Conservation (phyloP, 1,139 yeast genomes). For the Taphrina deformans region DNA sequence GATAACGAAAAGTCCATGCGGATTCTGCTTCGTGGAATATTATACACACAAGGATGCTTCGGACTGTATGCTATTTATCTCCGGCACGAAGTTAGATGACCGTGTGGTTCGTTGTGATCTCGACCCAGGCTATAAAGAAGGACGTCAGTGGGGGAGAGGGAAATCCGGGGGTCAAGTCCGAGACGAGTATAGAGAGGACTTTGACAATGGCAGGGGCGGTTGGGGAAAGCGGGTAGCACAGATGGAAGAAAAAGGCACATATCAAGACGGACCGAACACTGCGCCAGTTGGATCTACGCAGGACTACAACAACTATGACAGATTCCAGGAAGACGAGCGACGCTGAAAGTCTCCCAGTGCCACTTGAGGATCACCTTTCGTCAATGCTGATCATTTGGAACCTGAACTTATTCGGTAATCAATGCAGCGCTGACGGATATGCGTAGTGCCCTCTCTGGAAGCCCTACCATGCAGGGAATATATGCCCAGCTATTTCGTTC, state of each 20-base stretch:
- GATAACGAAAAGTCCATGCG: slow-evolving; percentile 86
- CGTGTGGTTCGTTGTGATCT: slow-evolving; percentile 76
- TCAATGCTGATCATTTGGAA: no score
- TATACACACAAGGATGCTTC: slow-evolving; percentile 66
- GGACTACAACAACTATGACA: slow-evolving; percentile 18
- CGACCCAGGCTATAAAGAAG: slow-evolving; percentile 93
- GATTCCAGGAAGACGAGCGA: slow-evolving; percentile 20
- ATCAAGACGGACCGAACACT: slow-evolving; percentile 23
- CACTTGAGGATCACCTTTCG: no score
- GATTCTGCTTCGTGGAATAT: slow-evolving; percentile 88
- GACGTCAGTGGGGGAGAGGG: slow-evolving; percentile 93
- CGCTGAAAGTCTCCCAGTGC: no score
- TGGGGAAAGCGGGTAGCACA: slow-evolving; percentile 45
- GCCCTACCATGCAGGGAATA: no score
- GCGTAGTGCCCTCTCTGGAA: no score
- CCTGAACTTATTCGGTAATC: no score
- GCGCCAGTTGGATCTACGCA: slow-evolving; percentile 27
- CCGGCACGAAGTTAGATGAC: slow-evolving; percentile 79
- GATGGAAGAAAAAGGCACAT: slow-evolving; percentile 30
- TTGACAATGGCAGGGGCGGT: slow-evolving; percentile 61
- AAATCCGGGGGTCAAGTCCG: slow-evolving; percentile 81
- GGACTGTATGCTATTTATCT: slow-evolving; percentile 75
- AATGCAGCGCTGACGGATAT: no score
- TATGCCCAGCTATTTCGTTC: no score
- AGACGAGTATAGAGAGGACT: slow-evolving; percentile 58